A percentile compares a stretch with the other conserved stretches of the same genome.
Evolutionary conservation across 2,329 filamentous ascomycete species (phyloP).

Genomic region (Colletotrichum noveboracense): DNA sequence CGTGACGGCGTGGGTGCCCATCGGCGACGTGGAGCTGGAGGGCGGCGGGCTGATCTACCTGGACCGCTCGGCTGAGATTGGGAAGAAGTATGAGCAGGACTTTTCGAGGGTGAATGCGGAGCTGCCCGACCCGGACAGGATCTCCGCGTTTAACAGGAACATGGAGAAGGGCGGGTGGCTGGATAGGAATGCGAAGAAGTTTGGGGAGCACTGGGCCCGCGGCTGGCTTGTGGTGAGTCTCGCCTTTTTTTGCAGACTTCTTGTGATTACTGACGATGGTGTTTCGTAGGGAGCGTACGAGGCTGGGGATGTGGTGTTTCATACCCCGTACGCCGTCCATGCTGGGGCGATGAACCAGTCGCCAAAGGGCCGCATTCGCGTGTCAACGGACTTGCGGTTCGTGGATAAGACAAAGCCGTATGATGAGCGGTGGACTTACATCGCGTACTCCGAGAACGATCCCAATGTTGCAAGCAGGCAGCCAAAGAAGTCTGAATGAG

Average conservation of each 20-base stretch:
- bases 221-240: background rate
- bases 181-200: slow-evolving; percentile 37
- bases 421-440: slow-evolving; percentile 37
- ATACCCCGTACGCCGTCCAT: slow-evolving; percentile 48
- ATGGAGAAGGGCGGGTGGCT: slow-evolving; percentile 60
- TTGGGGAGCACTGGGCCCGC: background rate
- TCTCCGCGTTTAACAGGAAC: slow-evolving; percentile 59
- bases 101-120: slow-evolving; percentile 50
- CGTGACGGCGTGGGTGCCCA: slow-evolving; percentile 62
- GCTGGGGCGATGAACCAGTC: slow-evolving; percentile 61
- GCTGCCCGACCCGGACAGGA: slow-evolving; percentile 55
- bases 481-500: background rate
- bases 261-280: background rate
- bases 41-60: slow-evolving; percentile 66
- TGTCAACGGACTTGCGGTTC: slow-evolving; percentile 62
- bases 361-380: slow-evolving; percentile 52
- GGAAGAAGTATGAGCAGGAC: background rate
- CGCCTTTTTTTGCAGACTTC: background rate
- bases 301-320: slow-evolving; percentile 44
- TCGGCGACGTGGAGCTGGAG: slow-evolving; percentile 56
- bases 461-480: background rate
- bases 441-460: background rate
- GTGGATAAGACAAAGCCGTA: slow-evolving; percentile 53
- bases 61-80: slow-evolving; percentile 43
- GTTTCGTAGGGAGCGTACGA: slow-evolving; percentile 30